These are phyloP conservation scores for Myxozyma neglecta DNA, from an alignment of 805 yeast species.

Conservation along the genomic window DNA sequence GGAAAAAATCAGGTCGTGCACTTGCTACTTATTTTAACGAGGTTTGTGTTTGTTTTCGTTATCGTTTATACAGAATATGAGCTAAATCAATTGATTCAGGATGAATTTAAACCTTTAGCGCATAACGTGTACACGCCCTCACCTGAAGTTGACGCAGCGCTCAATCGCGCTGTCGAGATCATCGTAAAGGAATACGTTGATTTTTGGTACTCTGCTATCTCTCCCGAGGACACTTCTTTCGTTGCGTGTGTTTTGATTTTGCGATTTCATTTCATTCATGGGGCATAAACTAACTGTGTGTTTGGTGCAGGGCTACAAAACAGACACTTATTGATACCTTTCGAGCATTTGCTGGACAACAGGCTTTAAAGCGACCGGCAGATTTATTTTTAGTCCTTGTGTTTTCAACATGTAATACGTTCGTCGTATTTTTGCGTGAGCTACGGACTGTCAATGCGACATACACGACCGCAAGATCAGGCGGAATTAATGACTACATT, in stretches of 20 bases:
- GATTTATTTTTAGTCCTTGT: slow-evolving; percentile 29
- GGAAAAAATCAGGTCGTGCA: slow-evolving; percentile 17
- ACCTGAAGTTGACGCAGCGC: slow-evolving; percentile 13
- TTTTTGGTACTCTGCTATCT: slow-evolving; percentile 15
- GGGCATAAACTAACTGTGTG: neutral
- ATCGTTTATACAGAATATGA: neutral
- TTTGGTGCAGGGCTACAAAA: slow-evolving; percentile 20
- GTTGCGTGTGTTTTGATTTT: slow-evolving; percentile 6
- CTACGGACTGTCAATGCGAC: slow-evolving; percentile 24
- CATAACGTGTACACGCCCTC: slow-evolving; percentile 17
- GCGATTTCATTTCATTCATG: neutral
- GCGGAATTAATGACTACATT: slow-evolving; percentile 30
- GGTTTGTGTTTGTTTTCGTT: slow-evolving; percentile 5
- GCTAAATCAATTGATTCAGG: neutral
- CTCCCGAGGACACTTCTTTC: slow-evolving; percentile 21
- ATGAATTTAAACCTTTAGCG: slow-evolving; percentile 19
- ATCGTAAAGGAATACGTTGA: slow-evolving; percentile 24
- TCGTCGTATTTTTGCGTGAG: slow-evolving; percentile 32
- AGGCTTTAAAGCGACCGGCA: slow-evolving; percentile 26
- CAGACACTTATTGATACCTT: slow-evolving; percentile 43
- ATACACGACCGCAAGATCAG: slow-evolving; percentile 13
- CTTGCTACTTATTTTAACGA: slow-evolving; percentile 5
- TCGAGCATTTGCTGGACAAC: slow-evolving; percentile 24
- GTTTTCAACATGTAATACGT: slow-evolving; percentile 31
- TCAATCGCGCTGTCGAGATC: slow-evolving; percentile 23